These are phyloP conservation scores for Candida ponderosae DNA, from an alignment of 805 yeast genomes.

Conservation along the genomic window DNA sequence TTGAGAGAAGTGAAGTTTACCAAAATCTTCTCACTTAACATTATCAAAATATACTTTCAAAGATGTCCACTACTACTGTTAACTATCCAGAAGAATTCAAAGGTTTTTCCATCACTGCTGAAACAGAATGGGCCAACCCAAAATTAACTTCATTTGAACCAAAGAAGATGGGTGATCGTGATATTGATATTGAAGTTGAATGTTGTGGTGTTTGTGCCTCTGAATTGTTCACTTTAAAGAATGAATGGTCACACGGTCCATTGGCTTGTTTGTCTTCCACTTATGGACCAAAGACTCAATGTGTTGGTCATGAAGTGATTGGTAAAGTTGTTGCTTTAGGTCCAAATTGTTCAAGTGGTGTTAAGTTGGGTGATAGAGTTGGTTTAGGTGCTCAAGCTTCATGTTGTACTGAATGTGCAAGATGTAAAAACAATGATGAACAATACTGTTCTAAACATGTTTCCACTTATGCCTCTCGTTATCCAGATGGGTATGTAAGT, in stretches of 20 bases:
- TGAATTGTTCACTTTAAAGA: constrained; percentile 45
- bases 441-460: constrained; percentile 43
- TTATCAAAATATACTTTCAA: no score
- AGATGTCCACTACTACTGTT: constrained; percentile 16
- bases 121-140: constrained; percentile 49
- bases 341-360: constrained; percentile 34
- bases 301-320: constrained; percentile 65
- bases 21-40: no score
- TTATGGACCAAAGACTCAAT: constrained; percentile 30
- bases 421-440: constrained; percentile 50
- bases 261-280: constrained; percentile 14
- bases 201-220: constrained; percentile 66
- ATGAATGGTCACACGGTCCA: constrained; percentile 37
- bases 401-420: constrained; percentile 54
- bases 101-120: constrained; percentile 48
- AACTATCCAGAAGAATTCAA: constrained; percentile 49
- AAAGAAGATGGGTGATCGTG: constrained; percentile 34
- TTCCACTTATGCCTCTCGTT: constrained; percentile 43
- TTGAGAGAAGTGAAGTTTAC: no score
- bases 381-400: constrained; percentile 71
- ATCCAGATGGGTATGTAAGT: constrained; percentile 37
- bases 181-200: constrained; percentile 50
- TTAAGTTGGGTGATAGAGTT: constrained; percentile 65
- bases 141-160: constrained; percentile 42
- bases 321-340: constrained; percentile 58